Evolutionary conservation across 805 yeast species (phyloP).

Genomic region (Ogataea paraovalis): DNA sequence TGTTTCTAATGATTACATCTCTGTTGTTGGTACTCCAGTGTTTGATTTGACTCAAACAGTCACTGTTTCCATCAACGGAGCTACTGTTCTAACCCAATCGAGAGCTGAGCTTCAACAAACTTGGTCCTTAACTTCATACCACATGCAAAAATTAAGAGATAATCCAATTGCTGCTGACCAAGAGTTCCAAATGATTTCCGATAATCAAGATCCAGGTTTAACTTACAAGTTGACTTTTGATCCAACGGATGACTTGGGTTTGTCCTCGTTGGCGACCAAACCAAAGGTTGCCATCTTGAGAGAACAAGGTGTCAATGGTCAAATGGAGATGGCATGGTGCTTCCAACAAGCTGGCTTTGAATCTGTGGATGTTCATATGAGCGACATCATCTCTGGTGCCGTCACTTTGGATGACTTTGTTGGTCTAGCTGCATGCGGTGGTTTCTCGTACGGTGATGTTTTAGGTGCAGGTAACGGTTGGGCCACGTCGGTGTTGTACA

Average conservation of each 20-base stretch:
- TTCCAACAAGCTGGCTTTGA: constrained; percentile 94
- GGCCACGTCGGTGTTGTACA: constrained; percentile 94
- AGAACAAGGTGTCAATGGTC: constrained; percentile 98
- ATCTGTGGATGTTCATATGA: constrained; percentile 94
- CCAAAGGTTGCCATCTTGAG: constrained; percentile 95
- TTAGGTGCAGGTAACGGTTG: constrained; percentile 98
- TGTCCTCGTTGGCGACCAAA: constrained; percentile 36
- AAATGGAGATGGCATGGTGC: constrained; percentile 97
- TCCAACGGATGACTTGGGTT: constrained; percentile 46
- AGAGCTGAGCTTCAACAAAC: constrained; percentile 72
- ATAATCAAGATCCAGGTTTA: constrained; percentile 87
- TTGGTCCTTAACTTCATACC: constrained; percentile 88
- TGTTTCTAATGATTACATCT: constrained; percentile 48
- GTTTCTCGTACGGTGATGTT: constrained; percentile 98
- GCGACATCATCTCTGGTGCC: constrained; percentile 75
- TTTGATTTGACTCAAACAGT: constrained; percentile 45
- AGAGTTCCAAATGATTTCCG: constrained; percentile 71
- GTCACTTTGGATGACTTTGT: constrained; percentile 74
- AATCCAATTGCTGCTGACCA: constrained; percentile 88
- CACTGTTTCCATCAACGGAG: constrained; percentile 43
- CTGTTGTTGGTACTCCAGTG: constrained; percentile 67
- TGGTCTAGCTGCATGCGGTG: constrained; percentile 98
- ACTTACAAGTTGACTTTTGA: constrained; percentile 72
- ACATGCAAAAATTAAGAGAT: constrained; percentile 88
- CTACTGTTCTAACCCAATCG: constrained; percentile 43